Evolutionary conservation across 164 flowering plant species (phyloP), one percentile per base, ranked within the genome.

Genomic region (Liriodendron chinense): DNA sequence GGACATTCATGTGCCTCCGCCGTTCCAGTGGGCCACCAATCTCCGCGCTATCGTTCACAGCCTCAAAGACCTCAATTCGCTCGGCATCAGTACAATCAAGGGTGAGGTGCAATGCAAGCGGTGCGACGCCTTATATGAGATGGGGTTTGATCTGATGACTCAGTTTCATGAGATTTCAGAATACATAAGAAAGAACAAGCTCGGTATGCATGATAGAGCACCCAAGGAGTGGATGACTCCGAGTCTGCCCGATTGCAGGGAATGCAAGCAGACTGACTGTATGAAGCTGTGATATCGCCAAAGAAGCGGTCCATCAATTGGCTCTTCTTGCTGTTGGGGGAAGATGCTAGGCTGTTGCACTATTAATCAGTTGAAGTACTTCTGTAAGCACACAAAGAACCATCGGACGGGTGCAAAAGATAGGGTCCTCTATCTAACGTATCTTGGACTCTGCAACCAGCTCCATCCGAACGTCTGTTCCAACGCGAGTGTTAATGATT

Each of bases 101-200:
- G 97, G 98, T 0, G 84, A 86, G 3, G 86, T 90, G 1, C 85
- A 87, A 62, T 92, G 98, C 92, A 90, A 85, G 82, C 62, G 72
- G 6, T 94, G 98, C 75, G 86, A 91, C 65, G 22, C 47, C 1
- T 13, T 8, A 1, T 85, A 74, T 65, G 49, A 59, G 3, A 74
- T 88, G 7, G 84, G 67, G 73, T 86, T 68, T 53, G 79, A 88
- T 63, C 59, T 92, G 23, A 1, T 12, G 23, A 72, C 71, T 5
- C 85, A 87, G 79, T 86, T 89, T 63, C 0, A 0, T 0, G 87
- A 86, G 43, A 26, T 94, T 0, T 79, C 67, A 7, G 0, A 0
- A 0, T 87, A 53, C 49, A 72, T 92, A 0, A 47, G 4, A 0
- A 28, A 24, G 7, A 81, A 84, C 28, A 77, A 72, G 34, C 23